These are phyloP conservation scores for Claviceps humidiphila DNA, from an alignment of 2,329 filamentous ascomycete species.

Conservation along the genomic window DNA sequence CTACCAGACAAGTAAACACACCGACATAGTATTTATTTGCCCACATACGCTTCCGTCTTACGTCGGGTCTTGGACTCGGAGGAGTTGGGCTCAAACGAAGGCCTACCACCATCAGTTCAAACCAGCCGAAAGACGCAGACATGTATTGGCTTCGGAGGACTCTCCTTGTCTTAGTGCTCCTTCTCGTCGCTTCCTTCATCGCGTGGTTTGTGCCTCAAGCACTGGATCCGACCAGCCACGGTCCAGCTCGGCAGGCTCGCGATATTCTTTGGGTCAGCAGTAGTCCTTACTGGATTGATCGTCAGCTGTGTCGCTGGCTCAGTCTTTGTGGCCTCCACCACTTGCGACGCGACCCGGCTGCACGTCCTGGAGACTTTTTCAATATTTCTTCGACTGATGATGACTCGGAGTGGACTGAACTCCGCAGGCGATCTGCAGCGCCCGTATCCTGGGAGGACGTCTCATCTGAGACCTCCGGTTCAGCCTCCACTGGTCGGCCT, in stretches of 20 bases:
- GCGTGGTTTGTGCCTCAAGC: constrained; percentile 38
- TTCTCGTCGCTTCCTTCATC: constrained; percentile 33
- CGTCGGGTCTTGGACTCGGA: neutral
- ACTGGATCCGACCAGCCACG: constrained; percentile 51
- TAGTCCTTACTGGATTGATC: constrained; percentile 60
- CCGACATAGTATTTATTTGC: neutral
- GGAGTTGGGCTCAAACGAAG: neutral
- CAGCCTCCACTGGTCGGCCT: neutral
- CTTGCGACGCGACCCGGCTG: constrained; percentile 45
- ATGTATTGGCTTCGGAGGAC: constrained; percentile 37
- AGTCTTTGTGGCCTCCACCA: constrained; percentile 69
- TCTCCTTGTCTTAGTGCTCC: constrained; percentile 23
- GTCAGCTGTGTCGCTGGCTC: constrained; percentile 67
- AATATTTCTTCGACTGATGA: constrained; percentile 11
- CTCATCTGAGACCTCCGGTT: neutral
- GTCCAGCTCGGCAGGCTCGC: constrained; percentile 45
- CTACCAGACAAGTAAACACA: neutral
- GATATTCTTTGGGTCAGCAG: constrained; percentile 57
- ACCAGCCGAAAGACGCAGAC: constrained; percentile 3
- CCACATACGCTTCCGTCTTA: neutral
- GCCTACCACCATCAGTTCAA: neutral
- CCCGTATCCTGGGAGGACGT: constrained; percentile 9
- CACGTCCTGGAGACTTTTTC: constrained; percentile 12
- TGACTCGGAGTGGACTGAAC: constrained; percentile 20
- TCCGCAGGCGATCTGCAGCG: constrained; percentile 13